Evolutionary conservation across 129 eudicot genomes (phyloP).

Genomic region (Saussurea involucrata): DNA sequence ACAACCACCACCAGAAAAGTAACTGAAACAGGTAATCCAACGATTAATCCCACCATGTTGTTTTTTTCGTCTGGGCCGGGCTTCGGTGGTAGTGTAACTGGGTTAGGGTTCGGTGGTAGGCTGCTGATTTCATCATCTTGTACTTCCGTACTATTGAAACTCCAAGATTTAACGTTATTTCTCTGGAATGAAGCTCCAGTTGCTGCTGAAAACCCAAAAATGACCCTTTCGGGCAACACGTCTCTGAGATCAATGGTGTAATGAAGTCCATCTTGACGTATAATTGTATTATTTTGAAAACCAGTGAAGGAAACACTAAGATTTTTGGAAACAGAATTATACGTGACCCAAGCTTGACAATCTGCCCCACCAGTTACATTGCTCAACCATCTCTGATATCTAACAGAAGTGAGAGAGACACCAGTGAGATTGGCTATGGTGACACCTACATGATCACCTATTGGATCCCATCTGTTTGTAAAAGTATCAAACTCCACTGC

Average conservation of each 20-base stretch:
- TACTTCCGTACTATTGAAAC: conserved; percentile 1
- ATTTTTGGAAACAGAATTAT: conserved; percentile 15
- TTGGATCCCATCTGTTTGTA: conserved; percentile 24
- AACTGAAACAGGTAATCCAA: too few relatives aligned
- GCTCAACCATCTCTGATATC: conserved; percentile 18
- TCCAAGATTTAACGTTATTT: conserved; percentile 22
- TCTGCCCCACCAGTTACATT: conserved; percentile 17
- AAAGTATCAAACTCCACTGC: conserved; percentile 47
- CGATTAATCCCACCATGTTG: too few relatives aligned
- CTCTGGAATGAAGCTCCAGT: background rate
- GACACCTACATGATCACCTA: conserved; percentile 37
- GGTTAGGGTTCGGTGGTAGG: background rate
- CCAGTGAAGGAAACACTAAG: conserved; percentile 31
- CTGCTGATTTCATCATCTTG: background rate
- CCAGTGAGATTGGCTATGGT: conserved; percentile 13
- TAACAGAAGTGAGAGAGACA: conserved; percentile 25
- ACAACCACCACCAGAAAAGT: too few relatives aligned
- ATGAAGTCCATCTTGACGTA: conserved; percentile 8
- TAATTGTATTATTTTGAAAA: background rate
- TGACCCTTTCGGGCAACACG: conserved; percentile 33
- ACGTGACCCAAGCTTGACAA: conserved; percentile 35
- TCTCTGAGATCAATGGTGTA: conserved; percentile 33
- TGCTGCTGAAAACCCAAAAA: conserved; percentile 40
- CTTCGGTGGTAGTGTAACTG: too few relatives aligned
- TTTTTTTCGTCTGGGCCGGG: too few relatives aligned